Conservation (phyloP, 805 yeast species). For the Wickerhamiella kurtzmanii region DNA sequence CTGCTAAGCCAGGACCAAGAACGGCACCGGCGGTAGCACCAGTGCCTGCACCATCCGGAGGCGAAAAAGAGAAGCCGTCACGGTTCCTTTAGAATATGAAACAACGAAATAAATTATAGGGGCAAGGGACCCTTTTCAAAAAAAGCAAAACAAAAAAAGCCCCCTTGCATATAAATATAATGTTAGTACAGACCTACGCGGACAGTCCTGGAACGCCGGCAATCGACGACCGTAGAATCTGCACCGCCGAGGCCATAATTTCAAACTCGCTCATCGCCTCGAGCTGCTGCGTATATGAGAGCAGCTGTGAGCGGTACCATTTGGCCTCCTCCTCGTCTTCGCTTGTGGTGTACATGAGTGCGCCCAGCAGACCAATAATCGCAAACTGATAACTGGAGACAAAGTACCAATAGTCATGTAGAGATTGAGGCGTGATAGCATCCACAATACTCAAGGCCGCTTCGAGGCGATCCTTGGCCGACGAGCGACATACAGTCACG, state of each 20-base stretch:
- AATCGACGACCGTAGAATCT: slow-evolving; percentile 56
- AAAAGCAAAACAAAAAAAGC: no score
- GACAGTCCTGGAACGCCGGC: slow-evolving; percentile 47
- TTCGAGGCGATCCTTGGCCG: slow-evolving; percentile 66
- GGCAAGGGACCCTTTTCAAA: neutral
- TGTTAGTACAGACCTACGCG: neutral
- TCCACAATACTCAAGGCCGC: slow-evolving; percentile 74
- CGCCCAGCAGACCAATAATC: slow-evolving; percentile 77
- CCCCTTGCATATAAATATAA: slow-evolving; percentile 3
- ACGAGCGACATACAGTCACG: slow-evolving; percentile 59
- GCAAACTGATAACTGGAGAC: slow-evolving; percentile 68
- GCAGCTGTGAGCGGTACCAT: slow-evolving; percentile 52
- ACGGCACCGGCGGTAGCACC: neutral
- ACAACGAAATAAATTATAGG: neutral
- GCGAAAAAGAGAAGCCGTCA: slow-evolving; percentile 1
- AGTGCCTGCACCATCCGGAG: no score
- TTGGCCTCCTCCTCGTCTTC: slow-evolving; percentile 41
- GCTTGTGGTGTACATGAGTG: slow-evolving; percentile 61
- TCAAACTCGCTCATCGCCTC: slow-evolving; percentile 62
- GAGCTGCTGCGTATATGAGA: slow-evolving; percentile 63
- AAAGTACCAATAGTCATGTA: slow-evolving; percentile 83
- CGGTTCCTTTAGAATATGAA: neutral
- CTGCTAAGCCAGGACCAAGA: slow-evolving; percentile 4
- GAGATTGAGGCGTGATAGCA: slow-evolving; percentile 65
- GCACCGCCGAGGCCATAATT: slow-evolving; percentile 63